Percentiles rank a stretch among this genome's conserved stretches.
Evolutionary conservation across 441 rosid species (phyloP).

Genomic region (Melastoma candidum): DNA sequence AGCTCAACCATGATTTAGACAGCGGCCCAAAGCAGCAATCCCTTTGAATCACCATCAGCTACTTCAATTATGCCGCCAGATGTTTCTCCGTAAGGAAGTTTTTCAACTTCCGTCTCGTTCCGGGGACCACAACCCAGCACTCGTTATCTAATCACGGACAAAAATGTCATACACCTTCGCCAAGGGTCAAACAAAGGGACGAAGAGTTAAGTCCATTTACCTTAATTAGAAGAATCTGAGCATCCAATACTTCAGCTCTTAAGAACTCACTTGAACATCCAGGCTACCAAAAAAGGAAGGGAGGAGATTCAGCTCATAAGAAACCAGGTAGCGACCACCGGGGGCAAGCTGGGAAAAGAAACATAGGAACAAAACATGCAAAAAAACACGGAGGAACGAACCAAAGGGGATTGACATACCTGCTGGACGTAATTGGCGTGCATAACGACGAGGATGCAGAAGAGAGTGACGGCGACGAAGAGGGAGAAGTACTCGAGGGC

Average conservation of each 20-base stretch:
- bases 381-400: not conserved
- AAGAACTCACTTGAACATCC: slow-evolving; percentile 90
- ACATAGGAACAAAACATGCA: not conserved
- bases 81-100: slow-evolving; percentile 26
- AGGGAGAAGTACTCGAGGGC: slow-evolving; percentile 76
- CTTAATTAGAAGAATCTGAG: slow-evolving; percentile 80
- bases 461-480: slow-evolving; percentile 68
- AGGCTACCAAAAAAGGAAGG: slow-evolving; percentile 37
- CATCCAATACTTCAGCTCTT: slow-evolving; percentile 46
- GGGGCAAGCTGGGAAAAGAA: not conserved
- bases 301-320: not conserved
- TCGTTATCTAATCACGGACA: slow-evolving; percentile 48
- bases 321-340: not conserved
- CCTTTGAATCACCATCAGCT: slow-evolving; percentile 37
- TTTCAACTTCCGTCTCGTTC: slow-evolving; percentile 33
- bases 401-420: slow-evolving; percentile 24
- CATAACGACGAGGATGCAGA: slow-evolving; percentile 88
- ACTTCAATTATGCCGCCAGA: slow-evolving; percentile 31
- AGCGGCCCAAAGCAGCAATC: slow-evolving; percentile 7
- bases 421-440: slow-evolving; percentile 99
- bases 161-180: slow-evolving; percentile 3
- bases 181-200: not conserved
- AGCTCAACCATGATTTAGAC: too few relatives aligned
- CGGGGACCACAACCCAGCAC: slow-evolving; percentile 85
- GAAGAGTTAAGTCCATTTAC: slow-evolving; percentile 20